Conservation (phyloP, 1,284 basidiomycete species). For the Fomitiporia mediterranea region DNA sequence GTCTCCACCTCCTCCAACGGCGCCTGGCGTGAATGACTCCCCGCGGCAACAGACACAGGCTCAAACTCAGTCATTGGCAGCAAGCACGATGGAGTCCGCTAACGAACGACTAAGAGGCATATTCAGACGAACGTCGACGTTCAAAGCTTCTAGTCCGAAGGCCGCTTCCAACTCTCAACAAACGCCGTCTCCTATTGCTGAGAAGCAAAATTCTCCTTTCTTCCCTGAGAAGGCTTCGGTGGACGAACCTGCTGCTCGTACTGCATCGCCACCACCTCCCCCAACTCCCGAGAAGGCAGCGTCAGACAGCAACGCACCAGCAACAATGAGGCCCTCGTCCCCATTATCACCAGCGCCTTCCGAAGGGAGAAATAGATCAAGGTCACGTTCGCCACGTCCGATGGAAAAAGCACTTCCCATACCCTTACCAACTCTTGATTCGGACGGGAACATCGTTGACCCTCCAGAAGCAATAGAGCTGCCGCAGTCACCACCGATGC, state of each 20-base stretch:
- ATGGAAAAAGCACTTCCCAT: constrained; percentile 17
- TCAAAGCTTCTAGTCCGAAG: constrained; percentile 7
- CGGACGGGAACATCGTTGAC: constrained; percentile 7
- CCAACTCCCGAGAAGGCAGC: constrained; percentile 12
- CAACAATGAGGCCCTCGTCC: constrained; percentile 1
- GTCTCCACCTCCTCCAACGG: not conserved
- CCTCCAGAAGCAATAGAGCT: not conserved
- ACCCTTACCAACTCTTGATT: constrained; percentile 14
- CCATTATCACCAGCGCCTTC: constrained; percentile 3
- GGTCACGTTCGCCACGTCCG: constrained; percentile 13
- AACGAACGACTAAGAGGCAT: constrained; percentile 20
- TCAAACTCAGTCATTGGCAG: not conserved
- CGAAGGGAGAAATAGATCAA: not conserved
- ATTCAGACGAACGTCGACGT: constrained; percentile 17
- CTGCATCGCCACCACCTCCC: constrained; percentile 12
- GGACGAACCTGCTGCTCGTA: constrained; percentile 3
- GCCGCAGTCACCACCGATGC: not conserved
- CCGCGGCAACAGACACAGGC: not conserved
- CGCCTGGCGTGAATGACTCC: not conserved
- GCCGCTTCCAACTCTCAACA: not conserved
- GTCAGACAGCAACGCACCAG: not conserved
- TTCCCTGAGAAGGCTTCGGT: constrained; percentile 12
- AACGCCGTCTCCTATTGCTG: constrained; percentile 3
- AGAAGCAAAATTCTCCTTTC: not conserved
- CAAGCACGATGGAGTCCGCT: constrained; percentile 15